Base-by-base conservation (phyloP, 805 yeast genomes). In the Ogataea methylovora region DNA sequence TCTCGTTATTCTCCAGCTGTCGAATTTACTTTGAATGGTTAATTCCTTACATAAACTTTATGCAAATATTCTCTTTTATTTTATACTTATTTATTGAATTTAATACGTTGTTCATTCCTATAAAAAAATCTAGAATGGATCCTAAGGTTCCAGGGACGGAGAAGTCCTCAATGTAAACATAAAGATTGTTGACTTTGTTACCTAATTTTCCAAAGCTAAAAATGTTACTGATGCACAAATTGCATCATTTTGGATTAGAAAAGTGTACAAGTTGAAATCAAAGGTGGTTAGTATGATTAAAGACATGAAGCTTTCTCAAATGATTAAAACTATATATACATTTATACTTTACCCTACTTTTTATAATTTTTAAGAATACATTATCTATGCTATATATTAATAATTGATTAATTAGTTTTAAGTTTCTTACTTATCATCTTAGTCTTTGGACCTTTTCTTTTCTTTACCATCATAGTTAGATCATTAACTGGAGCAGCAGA, bases 161-260 rank as follows among this genome's bases (percentile, higher is more conserved):
- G 72, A 73, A 48, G 26, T 17, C 2, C 60, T 76, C 36, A 48
- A 59, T 8, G 61, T 71, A 41, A 87, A 87, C 56, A 44, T 65
- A 41, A 40, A 44, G 8, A 48, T 79, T 30, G 71, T 76, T 12
- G 58, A 68, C 11, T 59, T 64, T 30, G 59, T 86, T 42, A 51
- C 68, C 36, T 63, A 65, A 13, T 61, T 69, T 33, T 79, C 84
- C 6, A 60, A 64, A 19, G 49, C 60, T 24, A 61, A 62, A 34
- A 61, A 61, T 26, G 55, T 69, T 12, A 65, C 80, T 4, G 51
- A 78, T 7, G 75, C 88, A 8, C 94, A 86, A 56, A 44, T 83
- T 26, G 78, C 87, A 4, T 55, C 87, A 16, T 78, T 85, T 3
- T 84, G 84, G 76, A 58, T 76, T 36, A 59, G 69, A 36, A 65